A percentile compares a stretch with the other conserved stretches of the same genome.
phyloP scores from a whole-genome alignment of 2,329 filamentous ascomycete genomes.

The Bisporella sp. region DNA sequence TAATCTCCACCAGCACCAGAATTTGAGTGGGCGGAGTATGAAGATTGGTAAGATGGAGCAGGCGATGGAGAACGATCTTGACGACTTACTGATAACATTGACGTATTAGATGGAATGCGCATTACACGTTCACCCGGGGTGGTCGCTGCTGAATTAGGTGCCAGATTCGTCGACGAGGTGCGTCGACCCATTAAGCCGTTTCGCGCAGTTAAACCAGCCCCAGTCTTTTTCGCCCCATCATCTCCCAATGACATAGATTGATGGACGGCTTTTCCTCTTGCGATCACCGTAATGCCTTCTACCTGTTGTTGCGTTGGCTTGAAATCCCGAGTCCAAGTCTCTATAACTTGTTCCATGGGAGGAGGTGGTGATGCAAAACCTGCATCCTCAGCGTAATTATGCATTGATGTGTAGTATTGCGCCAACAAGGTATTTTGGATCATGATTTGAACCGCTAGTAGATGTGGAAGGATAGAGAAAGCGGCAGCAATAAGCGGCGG shows the following conservation, averaged over 20 bases:
- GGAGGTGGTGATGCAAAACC: conserved; percentile 66
- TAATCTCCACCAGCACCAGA: conserved; percentile 22
- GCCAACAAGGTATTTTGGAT: conserved; percentile 74
- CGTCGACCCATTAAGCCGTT: conserved; percentile 35
- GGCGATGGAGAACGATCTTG: conserved; percentile 6
- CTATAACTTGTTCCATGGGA: conserved; percentile 63
- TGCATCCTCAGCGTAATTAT: conserved; percentile 64
- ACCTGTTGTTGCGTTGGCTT: conserved; percentile 57
- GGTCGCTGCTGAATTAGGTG: conserved; percentile 14
- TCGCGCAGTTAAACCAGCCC: conserved; percentile 23
- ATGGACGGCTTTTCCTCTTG: conserved; percentile 59
- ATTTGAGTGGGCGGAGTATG: conserved; percentile 20
- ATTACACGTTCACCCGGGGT: conserved; percentile 16
- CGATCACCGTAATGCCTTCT: conserved; percentile 58
- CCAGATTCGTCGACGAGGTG: conserved; percentile 33
- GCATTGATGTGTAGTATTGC: conserved; percentile 69
- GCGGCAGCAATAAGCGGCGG: conserved; percentile 65
- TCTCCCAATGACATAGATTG: conserved; percentile 37
- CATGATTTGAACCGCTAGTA: conserved; percentile 64
- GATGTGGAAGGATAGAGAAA: conserved; percentile 66
- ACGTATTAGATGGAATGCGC: conserved; percentile 18
- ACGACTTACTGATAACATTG: conserved; percentile 9
- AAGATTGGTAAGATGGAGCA: conserved; percentile 19
- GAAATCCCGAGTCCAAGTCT: conserved; percentile 57
- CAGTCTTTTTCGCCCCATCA: conserved; percentile 20